Percentiles rank a stretch among this genome's conserved stretches.
Conservation (phyloP, 192 early-diverging fungal species). For the Backusella psychrophila region DNA sequence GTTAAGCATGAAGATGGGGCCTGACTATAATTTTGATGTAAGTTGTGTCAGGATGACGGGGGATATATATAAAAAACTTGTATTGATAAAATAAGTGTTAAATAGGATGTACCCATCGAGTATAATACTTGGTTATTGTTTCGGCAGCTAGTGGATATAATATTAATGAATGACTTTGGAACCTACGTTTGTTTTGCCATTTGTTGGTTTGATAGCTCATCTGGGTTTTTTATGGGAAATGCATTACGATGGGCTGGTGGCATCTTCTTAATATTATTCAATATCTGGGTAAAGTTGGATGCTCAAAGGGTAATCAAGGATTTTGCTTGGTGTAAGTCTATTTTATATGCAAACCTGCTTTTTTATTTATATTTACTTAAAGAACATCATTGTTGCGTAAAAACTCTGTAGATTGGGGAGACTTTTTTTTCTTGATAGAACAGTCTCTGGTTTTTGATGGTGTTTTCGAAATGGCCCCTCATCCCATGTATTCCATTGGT, state of each 20-base stretch:
- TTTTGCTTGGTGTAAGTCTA: constrained; percentile 90
- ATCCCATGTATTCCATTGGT: constrained; percentile 99
- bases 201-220: constrained; percentile 68
- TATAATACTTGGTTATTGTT: constrained; percentile 96
- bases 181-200: constrained; percentile 80
- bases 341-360: neutral
- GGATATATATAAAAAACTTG: neutral
- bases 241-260: constrained; percentile 75
- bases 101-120: constrained; percentile 74
- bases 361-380: neutral
- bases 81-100: neutral
- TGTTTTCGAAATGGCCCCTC: constrained; percentile 94
- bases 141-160: constrained; percentile 89
- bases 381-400: neutral
- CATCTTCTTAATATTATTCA: constrained; percentile 78
- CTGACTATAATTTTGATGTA: constrained; percentile 76
- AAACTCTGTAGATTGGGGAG: constrained; percentile 82
- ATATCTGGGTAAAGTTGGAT: constrained; percentile 95
- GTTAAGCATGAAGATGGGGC: constrained; percentile 73
- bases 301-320: constrained; percentile 94
- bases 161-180: constrained; percentile 90
- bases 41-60: too few species aligned
- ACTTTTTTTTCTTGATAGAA: constrained; percentile 95
- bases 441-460: constrained; percentile 87
- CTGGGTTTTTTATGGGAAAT: constrained; percentile 60